Evolutionary conservation across 768 basidiomycete species (phyloP).

Genomic region (Agaricus sinodeliciosus): DNA sequence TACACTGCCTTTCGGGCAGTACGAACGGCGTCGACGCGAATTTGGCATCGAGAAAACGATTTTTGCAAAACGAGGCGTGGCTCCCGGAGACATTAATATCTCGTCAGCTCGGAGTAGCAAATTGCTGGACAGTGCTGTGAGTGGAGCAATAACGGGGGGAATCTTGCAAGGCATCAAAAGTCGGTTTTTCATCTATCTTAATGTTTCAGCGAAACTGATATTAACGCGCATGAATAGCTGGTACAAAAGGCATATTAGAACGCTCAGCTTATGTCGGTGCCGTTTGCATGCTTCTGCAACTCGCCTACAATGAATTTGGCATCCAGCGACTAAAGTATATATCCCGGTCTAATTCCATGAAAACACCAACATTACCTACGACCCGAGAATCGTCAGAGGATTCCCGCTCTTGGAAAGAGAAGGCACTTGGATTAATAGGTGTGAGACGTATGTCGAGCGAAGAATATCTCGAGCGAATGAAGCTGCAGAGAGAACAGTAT

Average conservation of each 20-base stretch:
- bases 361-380: conserved; percentile 3
- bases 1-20: conserved; percentile 39
- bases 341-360: conserved; percentile 22
- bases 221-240: conserved; percentile 39
- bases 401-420: conserved; percentile 3
- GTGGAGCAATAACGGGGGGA: conserved; percentile 66
- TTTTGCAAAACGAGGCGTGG: conserved; percentile 4
- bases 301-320: conserved; percentile 61
- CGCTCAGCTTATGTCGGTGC: conserved; percentile 56
- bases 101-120: conserved; percentile 41
- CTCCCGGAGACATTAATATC: conserved; percentile 30
- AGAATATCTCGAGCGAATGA: conserved; percentile 58
- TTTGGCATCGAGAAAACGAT: conserved; percentile 15
- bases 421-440: conserved; percentile 38
- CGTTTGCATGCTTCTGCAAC: conserved; percentile 58
- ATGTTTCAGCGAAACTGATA: neutral
- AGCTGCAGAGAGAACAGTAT: conserved; percentile 47
- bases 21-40: conserved; percentile 33
- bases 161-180: conserved; percentile 49
- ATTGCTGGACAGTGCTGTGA: conserved; percentile 65
- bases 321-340: conserved; percentile 55
- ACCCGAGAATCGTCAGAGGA: neutral
- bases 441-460: conserved; percentile 61
- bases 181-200: conserved; percentile 26
- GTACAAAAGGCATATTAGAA: conserved; percentile 46